phyloP scores from a whole-genome alignment of 2,329 filamentous ascomycete genomes.

The Pyrenophora teres region DNA sequence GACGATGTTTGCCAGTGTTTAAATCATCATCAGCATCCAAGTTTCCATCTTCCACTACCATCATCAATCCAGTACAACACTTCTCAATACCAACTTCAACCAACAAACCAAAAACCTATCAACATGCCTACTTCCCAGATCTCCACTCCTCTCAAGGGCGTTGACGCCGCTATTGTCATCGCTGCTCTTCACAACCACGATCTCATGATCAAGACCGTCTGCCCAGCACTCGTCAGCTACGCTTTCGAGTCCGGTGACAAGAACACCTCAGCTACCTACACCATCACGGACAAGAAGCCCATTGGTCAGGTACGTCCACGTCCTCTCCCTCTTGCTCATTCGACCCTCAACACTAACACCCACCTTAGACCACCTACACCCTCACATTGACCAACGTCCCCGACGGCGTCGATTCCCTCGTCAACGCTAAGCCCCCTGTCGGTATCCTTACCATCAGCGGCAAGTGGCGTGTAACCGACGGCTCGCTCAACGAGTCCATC shows the following conservation, averaged over 20 bases:
- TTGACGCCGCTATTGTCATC: slow-evolving; percentile 35
- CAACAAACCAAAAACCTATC: neutral
- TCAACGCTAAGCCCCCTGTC: slow-evolving; percentile 48
- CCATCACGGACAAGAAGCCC: slow-evolving; percentile 48
- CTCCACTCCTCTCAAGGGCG: slow-evolving; percentile 39
- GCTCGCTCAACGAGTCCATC: slow-evolving; percentile 44
- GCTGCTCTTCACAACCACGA: slow-evolving; percentile 48
- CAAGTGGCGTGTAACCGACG: slow-evolving; percentile 45
- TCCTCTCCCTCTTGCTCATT: neutral
- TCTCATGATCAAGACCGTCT: slow-evolving; percentile 48
- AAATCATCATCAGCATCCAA: neutral
- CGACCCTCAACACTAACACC: neutral
- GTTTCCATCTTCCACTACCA: too few species aligned
- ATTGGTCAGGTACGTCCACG: slow-evolving; percentile 39
- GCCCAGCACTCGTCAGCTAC: slow-evolving; percentile 42
- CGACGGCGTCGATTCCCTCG: slow-evolving; percentile 44
- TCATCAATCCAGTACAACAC: neutral
- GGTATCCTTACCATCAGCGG: slow-evolving; percentile 47
- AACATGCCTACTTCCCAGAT: slow-evolving; percentile 47
- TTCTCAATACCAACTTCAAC: neutral
- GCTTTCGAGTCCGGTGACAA: slow-evolving; percentile 42
- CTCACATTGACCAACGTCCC: slow-evolving; percentile 47
- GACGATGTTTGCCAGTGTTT: neutral
- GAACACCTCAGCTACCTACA: slow-evolving; percentile 37
- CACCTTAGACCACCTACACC: slow-evolving; percentile 46